phyloP scores from a whole-genome alignment of 2,329 filamentous ascomycete species.

The Epichloe baconii region DNA sequence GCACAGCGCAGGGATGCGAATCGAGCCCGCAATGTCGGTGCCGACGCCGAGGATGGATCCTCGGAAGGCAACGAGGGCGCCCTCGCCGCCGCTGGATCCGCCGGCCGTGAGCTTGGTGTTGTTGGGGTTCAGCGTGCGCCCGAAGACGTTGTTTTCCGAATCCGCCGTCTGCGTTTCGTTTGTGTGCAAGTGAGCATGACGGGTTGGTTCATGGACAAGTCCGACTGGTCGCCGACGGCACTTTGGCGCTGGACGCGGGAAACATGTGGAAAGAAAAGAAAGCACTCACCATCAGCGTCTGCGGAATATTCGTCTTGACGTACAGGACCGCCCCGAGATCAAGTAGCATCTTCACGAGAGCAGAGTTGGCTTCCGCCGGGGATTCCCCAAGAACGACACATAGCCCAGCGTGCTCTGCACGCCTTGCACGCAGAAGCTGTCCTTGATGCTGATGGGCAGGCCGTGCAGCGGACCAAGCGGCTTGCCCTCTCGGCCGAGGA shows the following conservation, averaged over 20 bases:
- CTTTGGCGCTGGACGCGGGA: neutral
- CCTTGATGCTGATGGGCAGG: conserved; percentile 15
- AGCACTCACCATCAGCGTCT: conserved; percentile 44
- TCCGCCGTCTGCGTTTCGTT: conserved; percentile 11
- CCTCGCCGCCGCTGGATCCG: conserved; percentile 13
- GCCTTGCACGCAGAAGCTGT: conserved; percentile 12
- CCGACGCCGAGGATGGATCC: conserved; percentile 14
- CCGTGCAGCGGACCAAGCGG: conserved; percentile 13
- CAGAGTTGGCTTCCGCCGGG: conserved; percentile 10
- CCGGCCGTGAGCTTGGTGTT: conserved; percentile 21
- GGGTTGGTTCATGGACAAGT: too few species aligned
- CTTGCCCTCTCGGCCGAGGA: conserved; percentile 5
- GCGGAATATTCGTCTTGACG: conserved; percentile 37
- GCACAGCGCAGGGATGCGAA: conserved; percentile 38
- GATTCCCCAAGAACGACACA: conserved; percentile 14
- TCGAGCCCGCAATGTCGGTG: conserved; percentile 27
- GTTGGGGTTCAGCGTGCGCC: conserved; percentile 14
- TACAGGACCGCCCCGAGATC: conserved; percentile 17
- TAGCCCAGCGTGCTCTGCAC: conserved; percentile 14
- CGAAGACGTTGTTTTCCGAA: conserved; percentile 26
- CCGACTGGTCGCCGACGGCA: too few species aligned
- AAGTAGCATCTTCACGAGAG: conserved; percentile 13
- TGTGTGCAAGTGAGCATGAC: too few species aligned
- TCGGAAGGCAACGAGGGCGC: conserved; percentile 11
- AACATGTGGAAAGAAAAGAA: neutral